Percentiles rank a stretch among this genome's conserved stretches.
phyloP scores from a whole-genome alignment of 106 monocot species.

The Gastrodia elata region DNA sequence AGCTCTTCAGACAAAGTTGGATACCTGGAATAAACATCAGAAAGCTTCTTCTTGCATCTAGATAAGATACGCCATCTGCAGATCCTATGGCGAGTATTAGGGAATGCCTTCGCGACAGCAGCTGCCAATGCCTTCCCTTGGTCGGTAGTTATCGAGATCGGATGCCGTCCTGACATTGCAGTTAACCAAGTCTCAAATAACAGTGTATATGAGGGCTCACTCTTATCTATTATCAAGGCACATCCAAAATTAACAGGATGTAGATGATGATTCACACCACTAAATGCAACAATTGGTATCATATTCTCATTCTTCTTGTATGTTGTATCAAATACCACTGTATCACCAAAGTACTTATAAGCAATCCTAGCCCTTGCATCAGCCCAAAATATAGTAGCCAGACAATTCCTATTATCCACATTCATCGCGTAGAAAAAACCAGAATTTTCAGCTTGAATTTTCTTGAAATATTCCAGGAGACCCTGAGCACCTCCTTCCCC shows the following conservation, averaged over 20 bases:
- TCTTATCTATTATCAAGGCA: slow-evolving; percentile 46
- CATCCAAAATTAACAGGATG: slow-evolving; percentile 55
- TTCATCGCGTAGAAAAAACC: slow-evolving; percentile 62
- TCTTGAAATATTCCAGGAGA: slow-evolving; percentile 57
- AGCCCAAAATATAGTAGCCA: slow-evolving; percentile 56
- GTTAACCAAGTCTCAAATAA: slow-evolving; percentile 62
- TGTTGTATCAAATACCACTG: slow-evolving; percentile 54
- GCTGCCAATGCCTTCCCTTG: slow-evolving; percentile 31
- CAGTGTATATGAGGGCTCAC: slow-evolving; percentile 42
- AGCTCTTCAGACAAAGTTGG: slow-evolving; percentile 41
- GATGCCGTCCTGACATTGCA: slow-evolving; percentile 43
- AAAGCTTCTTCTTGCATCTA: slow-evolving; percentile 56
- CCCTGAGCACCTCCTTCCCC: slow-evolving; percentile 51
- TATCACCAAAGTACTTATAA: slow-evolving; percentile 63
- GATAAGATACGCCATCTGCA: slow-evolving; percentile 59
- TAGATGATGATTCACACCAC: slow-evolving; percentile 57
- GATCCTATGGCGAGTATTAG: slow-evolving; percentile 44
- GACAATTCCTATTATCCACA: slow-evolving; percentile 40
- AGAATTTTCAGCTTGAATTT: slow-evolving; percentile 37
- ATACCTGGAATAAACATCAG: slow-evolving; percentile 29
- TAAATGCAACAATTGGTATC: slow-evolving; percentile 50
- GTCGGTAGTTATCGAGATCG: slow-evolving; percentile 56
- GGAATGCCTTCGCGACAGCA: slow-evolving; percentile 56
- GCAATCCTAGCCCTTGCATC: slow-evolving; percentile 46
- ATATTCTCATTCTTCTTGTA: slow-evolving; percentile 54